A percentile compares a stretch with the other conserved stretches of the same genome.
phyloP scores from a whole-genome alignment of 2,329 filamentous ascomycete species.

The Mycosphaerelloides madeirae region DNA sequence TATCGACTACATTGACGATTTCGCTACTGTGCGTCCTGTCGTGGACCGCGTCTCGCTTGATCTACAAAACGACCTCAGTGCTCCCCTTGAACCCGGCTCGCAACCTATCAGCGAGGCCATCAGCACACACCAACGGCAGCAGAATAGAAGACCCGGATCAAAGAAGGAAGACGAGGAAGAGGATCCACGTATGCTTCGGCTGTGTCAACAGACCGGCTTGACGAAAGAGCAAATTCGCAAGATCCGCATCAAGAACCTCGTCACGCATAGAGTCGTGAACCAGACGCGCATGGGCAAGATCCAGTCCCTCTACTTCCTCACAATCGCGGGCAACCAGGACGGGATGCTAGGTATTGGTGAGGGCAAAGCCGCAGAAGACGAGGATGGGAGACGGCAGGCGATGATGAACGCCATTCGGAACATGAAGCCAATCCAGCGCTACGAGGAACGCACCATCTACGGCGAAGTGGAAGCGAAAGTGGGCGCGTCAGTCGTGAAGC shows the following conservation, averaged over 20 bases:
- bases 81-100: slow-evolving; percentile 49
- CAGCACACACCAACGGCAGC: slow-evolving; percentile 9
- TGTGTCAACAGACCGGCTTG: slow-evolving; percentile 56
- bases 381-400: slow-evolving; percentile 66
- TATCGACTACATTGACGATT: slow-evolving; percentile 75
- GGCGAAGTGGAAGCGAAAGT: slow-evolving; percentile 80
- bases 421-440: slow-evolving; percentile 86
- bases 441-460: slow-evolving; percentile 88
- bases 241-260: slow-evolving; percentile 67
- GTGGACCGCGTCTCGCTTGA: slow-evolving; percentile 56
- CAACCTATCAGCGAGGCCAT: slow-evolving; percentile 20
- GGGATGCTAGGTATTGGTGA: slow-evolving; percentile 85
- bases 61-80: slow-evolving; percentile 53
- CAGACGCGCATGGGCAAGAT: slow-evolving; percentile 97
- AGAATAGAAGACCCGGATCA: slow-evolving; percentile 38
- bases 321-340: slow-evolving; percentile 79
- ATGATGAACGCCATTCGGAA: slow-evolving; percentile 79
- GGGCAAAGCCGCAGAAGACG: slow-evolving; percentile 74
- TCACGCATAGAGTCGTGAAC: slow-evolving; percentile 72
- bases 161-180: slow-evolving; percentile 20
- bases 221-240: slow-evolving; percentile 42
- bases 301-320: slow-evolving; percentile 66
- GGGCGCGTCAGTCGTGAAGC: slow-evolving; percentile 76
- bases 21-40: slow-evolving; percentile 69
- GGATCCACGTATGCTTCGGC: slow-evolving; percentile 46